phyloP scores from a whole-genome alignment of 768 basidiomycete genomes.

The Lanmaoa rubissima region DNA sequence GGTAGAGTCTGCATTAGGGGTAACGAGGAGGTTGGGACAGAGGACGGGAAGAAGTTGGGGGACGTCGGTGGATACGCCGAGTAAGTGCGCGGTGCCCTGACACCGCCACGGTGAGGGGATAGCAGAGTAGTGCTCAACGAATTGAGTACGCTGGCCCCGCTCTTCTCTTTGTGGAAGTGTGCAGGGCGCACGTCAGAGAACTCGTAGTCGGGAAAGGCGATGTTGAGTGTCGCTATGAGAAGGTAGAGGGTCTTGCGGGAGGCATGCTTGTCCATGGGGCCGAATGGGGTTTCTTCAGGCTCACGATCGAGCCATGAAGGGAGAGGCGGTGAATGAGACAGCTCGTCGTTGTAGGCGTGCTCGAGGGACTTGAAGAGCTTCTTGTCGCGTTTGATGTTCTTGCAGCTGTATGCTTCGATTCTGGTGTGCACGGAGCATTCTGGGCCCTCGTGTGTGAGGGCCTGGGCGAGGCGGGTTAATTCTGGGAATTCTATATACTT shows the following conservation, averaged over 20 bases:
- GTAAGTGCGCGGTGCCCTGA: conserved; percentile 74
- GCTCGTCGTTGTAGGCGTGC: conserved; percentile 72
- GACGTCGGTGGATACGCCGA: conserved; percentile 80
- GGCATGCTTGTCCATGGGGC: conserved; percentile 80
- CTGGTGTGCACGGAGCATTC: conserved; percentile 89
- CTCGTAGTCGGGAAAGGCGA: conserved; percentile 97
- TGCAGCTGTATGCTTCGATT: conserved; percentile 97
- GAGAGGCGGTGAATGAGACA: conserved; percentile 81
- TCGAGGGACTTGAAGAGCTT: conserved; percentile 93
- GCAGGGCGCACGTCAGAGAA: conserved; percentile 90
- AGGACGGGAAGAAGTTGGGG: conserved; percentile 73
- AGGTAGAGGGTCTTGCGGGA: conserved; percentile 93
- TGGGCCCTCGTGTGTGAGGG: conserved; percentile 81
- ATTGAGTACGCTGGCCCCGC: conserved; percentile 73
- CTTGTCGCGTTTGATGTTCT: conserved; percentile 96
- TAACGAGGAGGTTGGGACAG: conserved; percentile 63
- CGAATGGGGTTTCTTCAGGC: conserved; percentile 83
- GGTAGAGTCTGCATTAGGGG: conserved; percentile 56
- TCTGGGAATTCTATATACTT: conserved; percentile 89
- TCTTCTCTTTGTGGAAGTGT: conserved; percentile 84
- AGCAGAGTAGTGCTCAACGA: conserved; percentile 81
- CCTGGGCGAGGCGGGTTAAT: conserved; percentile 70
- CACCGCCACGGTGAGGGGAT: conserved; percentile 65
- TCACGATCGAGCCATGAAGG: conserved; percentile 75
- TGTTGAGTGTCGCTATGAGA: conserved; percentile 94